Percentiles rank a stretch among this genome's conserved stretches.
Evolutionary conservation across 2,329 filamentous ascomycete species (phyloP).

Genomic region (Arthrinium phaeospermum): DNA sequence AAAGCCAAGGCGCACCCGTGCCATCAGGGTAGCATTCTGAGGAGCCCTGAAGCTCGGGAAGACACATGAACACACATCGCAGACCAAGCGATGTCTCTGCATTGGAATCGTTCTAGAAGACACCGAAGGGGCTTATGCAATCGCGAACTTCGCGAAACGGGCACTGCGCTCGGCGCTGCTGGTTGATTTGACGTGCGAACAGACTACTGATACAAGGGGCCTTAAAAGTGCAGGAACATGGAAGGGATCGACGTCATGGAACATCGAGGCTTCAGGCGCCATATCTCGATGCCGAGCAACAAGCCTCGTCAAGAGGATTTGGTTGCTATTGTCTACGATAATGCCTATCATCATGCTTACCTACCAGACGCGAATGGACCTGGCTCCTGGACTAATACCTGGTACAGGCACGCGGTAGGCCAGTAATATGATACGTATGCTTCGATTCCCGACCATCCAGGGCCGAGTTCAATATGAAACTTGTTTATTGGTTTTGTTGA

Average conservation of each 20-base stretch:
- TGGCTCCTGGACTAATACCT: too few species aligned
- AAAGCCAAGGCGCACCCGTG: neutral
- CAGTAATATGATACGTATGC: neutral
- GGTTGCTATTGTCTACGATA: neutral
- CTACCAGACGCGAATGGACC: neutral
- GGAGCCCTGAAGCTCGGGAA: neutral
- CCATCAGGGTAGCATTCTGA: neutral
- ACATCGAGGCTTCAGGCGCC: neutral
- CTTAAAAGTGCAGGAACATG: neutral
- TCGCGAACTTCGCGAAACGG: neutral
- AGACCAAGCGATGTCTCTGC: neutral
- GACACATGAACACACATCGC: neutral
- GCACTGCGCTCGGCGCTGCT: neutral
- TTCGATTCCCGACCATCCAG: neutral
- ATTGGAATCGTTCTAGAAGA: neutral
- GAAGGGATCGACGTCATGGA: neutral
- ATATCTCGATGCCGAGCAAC: neutral
- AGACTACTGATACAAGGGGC: neutral
- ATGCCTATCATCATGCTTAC: too few species aligned
- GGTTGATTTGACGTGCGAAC: neutral
- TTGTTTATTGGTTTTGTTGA: neutral
- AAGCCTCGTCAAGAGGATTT: neutral
- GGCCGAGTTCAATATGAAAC: neutral
- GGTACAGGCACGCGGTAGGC: neutral
- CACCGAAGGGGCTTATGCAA: neutral